These are phyloP conservation scores for Rhodotorula sp. DNA, from an alignment of 1,284 basidiomycete genomes.

Conservation along the genomic window DNA sequence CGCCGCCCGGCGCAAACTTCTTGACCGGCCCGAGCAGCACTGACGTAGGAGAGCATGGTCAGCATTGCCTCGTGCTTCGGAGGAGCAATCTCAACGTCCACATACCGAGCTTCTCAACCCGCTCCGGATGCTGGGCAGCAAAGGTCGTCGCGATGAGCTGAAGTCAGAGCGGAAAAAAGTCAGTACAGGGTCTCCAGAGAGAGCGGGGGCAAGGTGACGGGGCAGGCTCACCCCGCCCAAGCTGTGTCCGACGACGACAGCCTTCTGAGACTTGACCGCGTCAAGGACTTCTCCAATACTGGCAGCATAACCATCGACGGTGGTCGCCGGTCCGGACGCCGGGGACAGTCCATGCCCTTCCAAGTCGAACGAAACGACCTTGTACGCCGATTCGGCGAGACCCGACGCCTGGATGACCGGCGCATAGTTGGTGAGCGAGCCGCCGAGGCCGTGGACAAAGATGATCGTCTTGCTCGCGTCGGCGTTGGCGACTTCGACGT, in stretches of 20 bases:
- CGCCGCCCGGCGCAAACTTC: constrained; percentile 9
- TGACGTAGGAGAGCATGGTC: neutral
- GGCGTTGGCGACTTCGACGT: constrained; percentile 16
- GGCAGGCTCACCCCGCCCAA: constrained; percentile 17
- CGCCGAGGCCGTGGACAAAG: constrained; percentile 44
- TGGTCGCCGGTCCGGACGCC: constrained; percentile 2
- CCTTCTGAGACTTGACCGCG: constrained; percentile 17
- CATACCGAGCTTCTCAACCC: constrained; percentile 34
- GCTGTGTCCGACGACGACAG: constrained; percentile 34
- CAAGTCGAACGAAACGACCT: constrained; percentile 33
- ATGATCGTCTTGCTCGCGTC: constrained; percentile 26
- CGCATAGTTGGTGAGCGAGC: constrained; percentile 29
- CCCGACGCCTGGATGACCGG: constrained; percentile 23
- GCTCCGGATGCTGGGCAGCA: constrained; percentile 30
- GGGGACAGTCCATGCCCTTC: constrained; percentile 36
- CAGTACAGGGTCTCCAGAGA: neutral
- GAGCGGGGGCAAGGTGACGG: too few relatives aligned
- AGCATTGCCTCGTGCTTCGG: neutral
- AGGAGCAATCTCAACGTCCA: neutral
- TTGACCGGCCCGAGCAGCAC: constrained; percentile 41
- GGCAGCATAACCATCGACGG: constrained; percentile 6
- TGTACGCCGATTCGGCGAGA: constrained; percentile 1
- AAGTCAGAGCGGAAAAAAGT: neutral
- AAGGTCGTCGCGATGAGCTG: constrained; percentile 31
- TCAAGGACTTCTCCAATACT: constrained; percentile 29